Conservation (phyloP, 768 basidiomycete genomes). For the Asterophora parasitica region DNA sequence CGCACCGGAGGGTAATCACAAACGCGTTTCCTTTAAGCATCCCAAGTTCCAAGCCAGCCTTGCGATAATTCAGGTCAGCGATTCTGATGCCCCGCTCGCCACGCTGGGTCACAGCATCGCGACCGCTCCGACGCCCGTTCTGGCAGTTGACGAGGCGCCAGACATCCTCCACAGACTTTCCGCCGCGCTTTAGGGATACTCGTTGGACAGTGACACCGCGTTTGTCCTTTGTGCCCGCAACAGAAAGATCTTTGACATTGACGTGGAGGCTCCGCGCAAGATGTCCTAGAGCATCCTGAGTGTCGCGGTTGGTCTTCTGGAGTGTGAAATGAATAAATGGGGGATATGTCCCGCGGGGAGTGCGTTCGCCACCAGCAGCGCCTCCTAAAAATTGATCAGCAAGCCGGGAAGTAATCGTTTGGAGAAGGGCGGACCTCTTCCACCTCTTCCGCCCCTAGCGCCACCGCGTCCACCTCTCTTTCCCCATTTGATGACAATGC, state of each 20-base stretch:
- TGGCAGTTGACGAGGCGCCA: slow-evolving; percentile 80
- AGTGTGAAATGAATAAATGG: slow-evolving; percentile 95
- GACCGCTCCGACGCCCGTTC: slow-evolving; percentile 46
- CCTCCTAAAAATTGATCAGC: slow-evolving; percentile 1
- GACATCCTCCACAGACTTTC: slow-evolving; percentile 74
- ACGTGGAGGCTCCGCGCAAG: slow-evolving; percentile 76
- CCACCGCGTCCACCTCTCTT: slow-evolving; percentile 46
- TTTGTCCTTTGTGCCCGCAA: slow-evolving; percentile 98
- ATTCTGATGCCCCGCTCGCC: slow-evolving; percentile 90
- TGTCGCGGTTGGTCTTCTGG: slow-evolving; percentile 97
- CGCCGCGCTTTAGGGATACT: slow-evolving; percentile 74
- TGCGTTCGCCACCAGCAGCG: slow-evolving; percentile 29
- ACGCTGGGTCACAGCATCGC: slow-evolving; percentile 60
- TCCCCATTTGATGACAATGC: slow-evolving; percentile 79
- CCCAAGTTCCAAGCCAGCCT: slow-evolving; percentile 81
- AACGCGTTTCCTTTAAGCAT: slow-evolving; percentile 97
- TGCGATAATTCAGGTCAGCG: slow-evolving; percentile 82
- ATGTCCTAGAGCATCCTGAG: slow-evolving; percentile 86
- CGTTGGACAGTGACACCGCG: slow-evolving; percentile 94
- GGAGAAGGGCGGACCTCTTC: slow-evolving; percentile 19
- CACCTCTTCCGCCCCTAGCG: slow-evolving; percentile 41
- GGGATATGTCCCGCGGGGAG: slow-evolving; percentile 62
- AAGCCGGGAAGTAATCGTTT: neutral
- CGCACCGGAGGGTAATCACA: slow-evolving; percentile 86
- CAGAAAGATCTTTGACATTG: slow-evolving; percentile 74